Evolutionary conservation across 495 filamentous ascomycete species (phyloP).

Genomic region (Penicillium argentinense): DNA sequence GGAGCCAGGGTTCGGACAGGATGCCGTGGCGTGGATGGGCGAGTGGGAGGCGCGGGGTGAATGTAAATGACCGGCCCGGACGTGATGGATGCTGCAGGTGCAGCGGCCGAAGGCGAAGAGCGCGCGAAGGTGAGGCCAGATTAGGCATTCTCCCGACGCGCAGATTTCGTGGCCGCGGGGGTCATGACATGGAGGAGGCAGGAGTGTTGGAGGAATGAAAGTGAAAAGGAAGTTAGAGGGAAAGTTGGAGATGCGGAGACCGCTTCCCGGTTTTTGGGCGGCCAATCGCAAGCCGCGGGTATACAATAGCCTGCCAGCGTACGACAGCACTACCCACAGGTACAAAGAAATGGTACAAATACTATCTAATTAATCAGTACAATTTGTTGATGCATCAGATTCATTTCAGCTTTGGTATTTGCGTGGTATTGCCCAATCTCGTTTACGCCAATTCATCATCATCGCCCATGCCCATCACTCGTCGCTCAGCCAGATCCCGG

Average conservation of each 20-base stretch:
- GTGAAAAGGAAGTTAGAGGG: constrained; percentile 7
- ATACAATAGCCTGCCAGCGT: constrained; percentile 15
- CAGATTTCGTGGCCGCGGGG: constrained; percentile 1
- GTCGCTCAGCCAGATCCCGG: constrained; percentile 67
- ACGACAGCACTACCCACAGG: no score
- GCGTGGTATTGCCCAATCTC: no score
- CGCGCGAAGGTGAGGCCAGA: constrained; percentile 21
- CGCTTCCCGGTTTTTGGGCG: constrained; percentile 8
- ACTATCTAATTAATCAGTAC: not conserved
- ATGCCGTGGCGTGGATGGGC: constrained; percentile 35
- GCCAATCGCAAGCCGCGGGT: constrained; percentile 22
- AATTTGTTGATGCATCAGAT: not conserved
- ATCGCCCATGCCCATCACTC: constrained; percentile 57
- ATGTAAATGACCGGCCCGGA: constrained; percentile 25
- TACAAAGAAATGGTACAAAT: no score
- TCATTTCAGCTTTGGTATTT: no score
- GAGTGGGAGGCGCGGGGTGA: constrained; percentile 24
- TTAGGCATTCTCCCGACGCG: constrained; percentile 36
- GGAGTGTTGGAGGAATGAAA: constrained; percentile 11
- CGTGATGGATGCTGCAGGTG: constrained; percentile 4
- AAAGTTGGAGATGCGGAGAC: constrained; percentile 1
- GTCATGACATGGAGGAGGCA: constrained; percentile 18
- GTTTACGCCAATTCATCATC: constrained; percentile 47
- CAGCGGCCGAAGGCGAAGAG: constrained; percentile 9
- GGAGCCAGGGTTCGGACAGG: constrained; percentile 30